These are phyloP conservation scores for Podospora sp. DNA, from an alignment of 495 filamentous ascomycete genomes.

Conservation along the genomic window DNA sequence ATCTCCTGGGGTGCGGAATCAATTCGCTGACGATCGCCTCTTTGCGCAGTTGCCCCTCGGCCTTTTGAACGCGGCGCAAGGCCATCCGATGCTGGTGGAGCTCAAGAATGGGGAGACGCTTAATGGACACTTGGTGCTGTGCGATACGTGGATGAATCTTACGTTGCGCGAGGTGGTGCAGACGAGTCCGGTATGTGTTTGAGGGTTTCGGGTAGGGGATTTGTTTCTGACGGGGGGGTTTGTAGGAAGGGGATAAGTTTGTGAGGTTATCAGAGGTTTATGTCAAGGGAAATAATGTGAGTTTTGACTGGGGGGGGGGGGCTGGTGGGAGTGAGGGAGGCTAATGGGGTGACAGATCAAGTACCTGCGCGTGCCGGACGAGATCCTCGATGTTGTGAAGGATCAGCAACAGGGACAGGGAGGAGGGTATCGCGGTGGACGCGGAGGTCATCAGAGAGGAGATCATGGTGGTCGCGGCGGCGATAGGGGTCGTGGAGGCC, in stretches of 20 bases:
- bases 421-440: conserved; percentile 61
- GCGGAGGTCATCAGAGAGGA: conserved; percentile 67
- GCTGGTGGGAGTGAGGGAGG: background rate
- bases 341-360: conserved; percentile 73
- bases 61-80: conserved; percentile 90
- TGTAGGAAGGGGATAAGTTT: conserved; percentile 86
- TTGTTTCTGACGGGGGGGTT: conserved; percentile 17
- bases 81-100: conserved; percentile 98
- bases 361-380: conserved; percentile 93
- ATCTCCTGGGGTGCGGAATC: background rate
- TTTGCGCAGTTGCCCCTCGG: conserved; percentile 78
- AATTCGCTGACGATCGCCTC: conserved; percentile 5
- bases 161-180: conserved; percentile 97
- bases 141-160: conserved; percentile 99
- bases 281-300: conserved; percentile 93
- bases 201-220: background rate
- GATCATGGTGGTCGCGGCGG: conserved; percentile 60
- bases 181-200: conserved; percentile 72
- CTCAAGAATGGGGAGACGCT: conserved; percentile 98
- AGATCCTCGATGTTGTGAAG: conserved; percentile 91
- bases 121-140: conserved; percentile 92
- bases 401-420: conserved; percentile 79
- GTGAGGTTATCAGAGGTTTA: conserved; percentile 90
- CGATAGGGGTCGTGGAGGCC: conserved; percentile 41
- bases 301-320: conserved; percentile 26